Evolutionary conservation across 345 rosid species (phyloP).

Genomic region (Hypericum androsaemum): DNA sequence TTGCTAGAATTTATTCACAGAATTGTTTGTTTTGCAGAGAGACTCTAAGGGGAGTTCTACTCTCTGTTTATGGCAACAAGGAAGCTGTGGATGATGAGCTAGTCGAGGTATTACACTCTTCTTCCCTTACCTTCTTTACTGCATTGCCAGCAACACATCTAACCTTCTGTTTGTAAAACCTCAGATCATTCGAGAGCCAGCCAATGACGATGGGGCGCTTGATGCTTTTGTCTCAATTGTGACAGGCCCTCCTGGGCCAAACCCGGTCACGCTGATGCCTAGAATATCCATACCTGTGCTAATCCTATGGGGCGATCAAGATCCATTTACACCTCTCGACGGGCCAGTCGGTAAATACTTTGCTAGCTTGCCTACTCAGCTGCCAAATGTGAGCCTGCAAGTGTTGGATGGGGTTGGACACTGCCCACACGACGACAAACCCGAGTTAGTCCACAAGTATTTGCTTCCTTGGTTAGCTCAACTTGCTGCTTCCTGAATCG

Average conservation of each 20-base stretch:
- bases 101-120: conserved; percentile 47
- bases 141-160: background rate
- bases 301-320: conserved; percentile 76
- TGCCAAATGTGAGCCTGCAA: conserved; percentile 46
- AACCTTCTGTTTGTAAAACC: conserved; percentile 5
- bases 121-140: background rate
- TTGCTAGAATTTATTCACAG: background rate
- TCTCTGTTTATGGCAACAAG: conserved; percentile 64
- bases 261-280: conserved; percentile 57
- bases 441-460: conserved; percentile 57
- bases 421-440: conserved; percentile 84
- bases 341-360: conserved; percentile 85
- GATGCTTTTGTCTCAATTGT: conserved; percentile 80
- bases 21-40: conserved; percentile 45
- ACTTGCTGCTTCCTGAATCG: conserved; percentile 27
- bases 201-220: conserved; percentile 69
- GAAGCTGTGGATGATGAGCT: conserved; percentile 72
- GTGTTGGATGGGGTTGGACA: conserved; percentile 77
- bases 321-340: conserved; percentile 73
- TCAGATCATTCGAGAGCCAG: conserved; percentile 75
- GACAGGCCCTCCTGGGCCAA: conserved; percentile 96
- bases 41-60: conserved; percentile 47
- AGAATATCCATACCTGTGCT: conserved; percentile 45
- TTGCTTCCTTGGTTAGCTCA: conserved; percentile 72
- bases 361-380: conserved; percentile 44